These are phyloP conservation scores for Phytophthora constricta DNA, from an alignment of 352 stramenopile species.

Conservation along the genomic window DNA sequence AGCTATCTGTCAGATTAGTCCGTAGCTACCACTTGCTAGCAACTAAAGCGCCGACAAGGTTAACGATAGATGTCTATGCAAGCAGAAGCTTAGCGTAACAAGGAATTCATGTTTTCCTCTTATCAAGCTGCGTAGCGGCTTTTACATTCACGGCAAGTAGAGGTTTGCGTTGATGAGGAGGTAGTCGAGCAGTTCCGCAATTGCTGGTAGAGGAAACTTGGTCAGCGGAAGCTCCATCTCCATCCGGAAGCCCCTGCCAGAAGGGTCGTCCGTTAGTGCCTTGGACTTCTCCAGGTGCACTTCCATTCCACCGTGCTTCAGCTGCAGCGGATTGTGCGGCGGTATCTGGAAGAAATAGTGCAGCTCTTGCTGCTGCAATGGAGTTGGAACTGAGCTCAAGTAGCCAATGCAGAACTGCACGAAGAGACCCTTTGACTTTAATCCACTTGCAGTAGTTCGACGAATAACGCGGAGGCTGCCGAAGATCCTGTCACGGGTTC, in stretches of 20 bases:
- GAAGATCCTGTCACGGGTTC: slow-evolving; percentile 15
- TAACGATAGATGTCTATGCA: no score
- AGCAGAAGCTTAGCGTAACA: no score
- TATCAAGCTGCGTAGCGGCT: background rate
- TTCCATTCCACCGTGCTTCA: slow-evolving; percentile 23
- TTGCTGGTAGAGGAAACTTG: slow-evolving; percentile 19
- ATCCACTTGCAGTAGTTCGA: background rate
- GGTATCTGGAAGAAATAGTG: slow-evolving; percentile 43
- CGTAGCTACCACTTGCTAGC: no score
- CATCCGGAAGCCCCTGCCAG: slow-evolving; percentile 28
- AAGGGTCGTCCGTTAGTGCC: slow-evolving; percentile 22
- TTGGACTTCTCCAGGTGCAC: slow-evolving; percentile 31
- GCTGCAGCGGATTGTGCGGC: slow-evolving; percentile 37
- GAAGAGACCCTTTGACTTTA: slow-evolving; percentile 10
- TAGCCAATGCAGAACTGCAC: slow-evolving; percentile 38
- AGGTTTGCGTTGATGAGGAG: slow-evolving; percentile 29
- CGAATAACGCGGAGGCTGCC: slow-evolving; percentile 35
- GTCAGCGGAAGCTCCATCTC: slow-evolving; percentile 30
- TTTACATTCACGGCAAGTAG: slow-evolving; percentile 15
- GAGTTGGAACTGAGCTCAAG: slow-evolving; percentile 20
- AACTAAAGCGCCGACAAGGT: no score
- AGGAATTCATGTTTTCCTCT: background rate
- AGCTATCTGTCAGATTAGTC: slow-evolving; percentile 43
- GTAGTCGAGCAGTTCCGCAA: slow-evolving; percentile 43
- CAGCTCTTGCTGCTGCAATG: slow-evolving; percentile 33